Conservation (phyloP, 2,329 filamentous ascomycete species). For the Aulographum hederae region DNA sequence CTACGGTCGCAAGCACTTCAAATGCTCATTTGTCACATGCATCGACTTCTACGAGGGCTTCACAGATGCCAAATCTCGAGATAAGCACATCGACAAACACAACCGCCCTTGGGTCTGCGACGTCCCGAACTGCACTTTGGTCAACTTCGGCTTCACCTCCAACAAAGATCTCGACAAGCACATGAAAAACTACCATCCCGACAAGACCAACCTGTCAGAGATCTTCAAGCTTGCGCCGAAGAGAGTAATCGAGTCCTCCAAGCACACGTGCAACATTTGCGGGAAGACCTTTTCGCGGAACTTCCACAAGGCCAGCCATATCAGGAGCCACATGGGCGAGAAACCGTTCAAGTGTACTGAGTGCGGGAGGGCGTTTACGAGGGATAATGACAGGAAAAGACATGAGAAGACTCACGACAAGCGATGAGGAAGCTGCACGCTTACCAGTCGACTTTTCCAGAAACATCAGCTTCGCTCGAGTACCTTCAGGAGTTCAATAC, state of each 20-base stretch:
- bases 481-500: too few species aligned
- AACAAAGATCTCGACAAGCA: constrained; percentile 19
- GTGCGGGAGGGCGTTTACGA: constrained; percentile 16
- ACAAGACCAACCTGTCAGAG: not conserved
- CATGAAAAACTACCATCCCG: constrained; percentile 1
- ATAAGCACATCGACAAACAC: constrained; percentile 21
- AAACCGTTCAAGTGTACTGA: constrained; percentile 12
- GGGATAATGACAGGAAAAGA: constrained; percentile 15
- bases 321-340: constrained; percentile 3
- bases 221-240: constrained; percentile 1
- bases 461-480: too few species aligned
- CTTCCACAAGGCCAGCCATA: not conserved
- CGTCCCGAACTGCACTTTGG: constrained; percentile 15
- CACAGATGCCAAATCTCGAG: constrained; percentile 10
- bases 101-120: constrained; percentile 22
- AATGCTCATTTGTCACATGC: constrained; percentile 23
- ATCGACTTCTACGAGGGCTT: constrained; percentile 26
- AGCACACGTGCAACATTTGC: not conserved
- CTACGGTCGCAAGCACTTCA: constrained; percentile 22
- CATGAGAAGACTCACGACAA: constrained; percentile 13
- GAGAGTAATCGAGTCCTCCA: not conserved
- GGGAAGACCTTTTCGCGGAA: not conserved
- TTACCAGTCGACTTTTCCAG: too few species aligned
- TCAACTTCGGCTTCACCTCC: constrained; percentile 20
- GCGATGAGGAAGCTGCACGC: too few species aligned